Percentiles rank a stretch among this genome's conserved stretches.
phyloP scores from a whole-genome alignment of 1,139 yeast genomes.

The Diutina neorugosa region DNA sequence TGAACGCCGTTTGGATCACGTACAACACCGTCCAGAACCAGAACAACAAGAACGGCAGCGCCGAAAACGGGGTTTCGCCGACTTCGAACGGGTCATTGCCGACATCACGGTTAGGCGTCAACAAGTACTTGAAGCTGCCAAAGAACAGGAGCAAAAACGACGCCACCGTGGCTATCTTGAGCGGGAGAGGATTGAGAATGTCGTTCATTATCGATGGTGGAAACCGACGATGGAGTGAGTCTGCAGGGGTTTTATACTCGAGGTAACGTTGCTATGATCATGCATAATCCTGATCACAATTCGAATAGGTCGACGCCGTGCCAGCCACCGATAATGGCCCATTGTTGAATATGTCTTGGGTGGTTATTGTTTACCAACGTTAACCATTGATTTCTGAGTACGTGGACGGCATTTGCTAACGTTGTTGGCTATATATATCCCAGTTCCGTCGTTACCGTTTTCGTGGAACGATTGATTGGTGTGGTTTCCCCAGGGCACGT shows the following conservation, averaged over 20 bases:
- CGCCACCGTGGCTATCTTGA: slow-evolving; percentile 34
- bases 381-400: no score
- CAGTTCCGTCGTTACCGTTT: not conserved
- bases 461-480: no score
- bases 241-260: not conserved
- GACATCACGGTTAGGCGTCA: slow-evolving; percentile 34
- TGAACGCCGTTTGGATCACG: slow-evolving; percentile 40
- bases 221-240: not conserved
- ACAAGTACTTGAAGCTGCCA: slow-evolving; percentile 41
- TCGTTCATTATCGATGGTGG: not conserved
- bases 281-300: not conserved
- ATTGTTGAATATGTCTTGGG: no score
- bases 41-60: slow-evolving; percentile 37
- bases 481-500: not conserved
- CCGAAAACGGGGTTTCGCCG: slow-evolving; percentile 56
- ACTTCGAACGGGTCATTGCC: slow-evolving; percentile 35
- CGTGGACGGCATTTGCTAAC: no score
- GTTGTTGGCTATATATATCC: no score
- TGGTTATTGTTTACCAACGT: no score
- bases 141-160: slow-evolving; percentile 42
- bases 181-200: slow-evolving; percentile 10
- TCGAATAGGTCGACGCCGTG: no score
- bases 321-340: not conserved
- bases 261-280: slow-evolving; percentile 1
- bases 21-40: slow-evolving; percentile 48